phyloP scores from a whole-genome alignment of 192 early-diverging fungal genomes.

The Umbelopsis isabellina region DNA sequence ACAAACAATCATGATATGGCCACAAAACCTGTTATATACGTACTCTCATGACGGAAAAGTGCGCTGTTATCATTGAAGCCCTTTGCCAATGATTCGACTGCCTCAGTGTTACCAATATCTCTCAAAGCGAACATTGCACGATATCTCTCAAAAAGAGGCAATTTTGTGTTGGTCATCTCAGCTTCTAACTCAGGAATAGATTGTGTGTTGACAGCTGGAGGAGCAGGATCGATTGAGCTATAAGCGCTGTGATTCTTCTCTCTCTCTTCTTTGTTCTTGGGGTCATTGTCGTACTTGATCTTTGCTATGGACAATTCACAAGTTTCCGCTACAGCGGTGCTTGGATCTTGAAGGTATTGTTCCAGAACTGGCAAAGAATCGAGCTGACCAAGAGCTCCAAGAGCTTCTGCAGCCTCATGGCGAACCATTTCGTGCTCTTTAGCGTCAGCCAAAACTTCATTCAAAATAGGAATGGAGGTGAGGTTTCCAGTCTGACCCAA shows the following conservation, averaged over 20 bases:
- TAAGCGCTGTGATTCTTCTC: conserved; percentile 56
- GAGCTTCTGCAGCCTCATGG: conserved; percentile 96
- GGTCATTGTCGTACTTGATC: conserved; percentile 78
- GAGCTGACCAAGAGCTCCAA: conserved; percentile 87
- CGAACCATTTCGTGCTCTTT: conserved; percentile 92
- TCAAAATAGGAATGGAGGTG: conserved; percentile 71
- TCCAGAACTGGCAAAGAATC: conserved; percentile 71
- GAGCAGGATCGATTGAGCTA: conserved; percentile 90
- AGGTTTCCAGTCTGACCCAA: conserved; percentile 93
- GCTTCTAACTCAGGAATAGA: conserved; percentile 67
- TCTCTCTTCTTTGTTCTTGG: conserved; percentile 50
- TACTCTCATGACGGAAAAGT: conserved; percentile 90
- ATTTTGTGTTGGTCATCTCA: conserved; percentile 67
- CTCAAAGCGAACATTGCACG: conserved; percentile 94
- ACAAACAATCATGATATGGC: neutral
- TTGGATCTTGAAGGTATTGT: conserved; percentile 72
- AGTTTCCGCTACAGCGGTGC: conserved; percentile 80
- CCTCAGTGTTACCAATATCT: conserved; percentile 81
- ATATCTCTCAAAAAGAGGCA: conserved; percentile 89
- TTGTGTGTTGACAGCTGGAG: conserved; percentile 65
- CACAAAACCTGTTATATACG: conserved; percentile 36
- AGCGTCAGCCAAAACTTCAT: conserved; percentile 65
- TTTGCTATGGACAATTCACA: conserved; percentile 87
- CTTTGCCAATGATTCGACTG: conserved; percentile 82
- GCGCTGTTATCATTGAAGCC: conserved; percentile 81